Conservation (phyloP, 148 eudicot species). For the Oxyria digyna region DNA sequence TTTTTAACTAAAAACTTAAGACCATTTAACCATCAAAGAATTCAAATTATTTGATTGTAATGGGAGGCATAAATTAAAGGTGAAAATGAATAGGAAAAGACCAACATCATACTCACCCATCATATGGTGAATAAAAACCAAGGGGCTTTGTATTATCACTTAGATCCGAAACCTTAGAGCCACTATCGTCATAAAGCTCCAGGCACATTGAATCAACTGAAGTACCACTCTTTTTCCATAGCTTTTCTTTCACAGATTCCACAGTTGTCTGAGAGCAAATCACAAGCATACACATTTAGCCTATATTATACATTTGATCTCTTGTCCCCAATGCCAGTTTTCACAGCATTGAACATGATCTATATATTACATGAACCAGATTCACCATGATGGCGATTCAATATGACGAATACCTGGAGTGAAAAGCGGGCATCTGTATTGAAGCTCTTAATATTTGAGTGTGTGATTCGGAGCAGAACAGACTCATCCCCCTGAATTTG, state of each 20-base stretch:
- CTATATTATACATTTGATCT: background rate
- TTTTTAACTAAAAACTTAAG: background rate
- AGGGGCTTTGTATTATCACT: slow-evolving; percentile 45
- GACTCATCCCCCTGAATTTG: too few relatives aligned
- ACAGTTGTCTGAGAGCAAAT: slow-evolving; percentile 45
- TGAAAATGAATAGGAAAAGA: background rate
- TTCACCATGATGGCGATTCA: too few relatives aligned
- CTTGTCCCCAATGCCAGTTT: too few relatives aligned
- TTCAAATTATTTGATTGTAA: background rate
- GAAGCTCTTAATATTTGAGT: too few relatives aligned
- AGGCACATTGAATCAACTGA: slow-evolving; percentile 69
- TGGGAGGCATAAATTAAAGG: slow-evolving; percentile 6
- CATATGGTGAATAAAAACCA: slow-evolving; percentile 77
- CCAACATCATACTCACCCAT: slow-evolving; percentile 46
- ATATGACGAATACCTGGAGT: too few relatives aligned
- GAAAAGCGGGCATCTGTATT: too few relatives aligned
- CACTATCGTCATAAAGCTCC: slow-evolving; percentile 74
- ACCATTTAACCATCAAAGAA: background rate
- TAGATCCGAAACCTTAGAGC: slow-evolving; percentile 45
- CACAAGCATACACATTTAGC: background rate
- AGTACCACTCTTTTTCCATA: slow-evolving; percentile 95
- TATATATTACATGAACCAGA: too few relatives aligned
- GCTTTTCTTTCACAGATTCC: slow-evolving; percentile 86
- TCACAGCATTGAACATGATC: too few relatives aligned
- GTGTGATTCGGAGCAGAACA: too few relatives aligned